phyloP scores from a whole-genome alignment of 225 moss, liverwort and hornwort species.

The Pseudoscleropodium purum region DNA sequence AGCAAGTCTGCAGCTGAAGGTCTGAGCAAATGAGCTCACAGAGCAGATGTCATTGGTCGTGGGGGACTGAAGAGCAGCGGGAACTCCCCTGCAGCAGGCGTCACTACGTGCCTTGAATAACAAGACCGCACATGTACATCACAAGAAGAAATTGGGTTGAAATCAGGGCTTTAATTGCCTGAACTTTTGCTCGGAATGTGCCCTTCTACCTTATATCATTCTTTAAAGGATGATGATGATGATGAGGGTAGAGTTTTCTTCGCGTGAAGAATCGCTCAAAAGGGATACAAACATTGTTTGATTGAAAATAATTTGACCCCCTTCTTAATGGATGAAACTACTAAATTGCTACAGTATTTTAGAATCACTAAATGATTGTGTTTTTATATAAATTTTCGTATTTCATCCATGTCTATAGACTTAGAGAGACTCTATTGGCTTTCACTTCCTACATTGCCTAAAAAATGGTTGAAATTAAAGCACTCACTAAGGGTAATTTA shows the following conservation, averaged over 20 bases:
- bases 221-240: not conserved
- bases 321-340: too few species aligned
- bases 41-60: not conserved
- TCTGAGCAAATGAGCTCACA: not conserved
- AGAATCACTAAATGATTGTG: not conserved
- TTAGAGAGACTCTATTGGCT: not conserved
- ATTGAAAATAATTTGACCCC: not conserved
- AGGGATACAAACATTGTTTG: too few species aligned
- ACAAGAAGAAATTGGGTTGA: not conserved
- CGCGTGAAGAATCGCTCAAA: not conserved
- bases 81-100: not conserved
- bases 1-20: not conserved
- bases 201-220: not conserved
- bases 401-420: not conserved
- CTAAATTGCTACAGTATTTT: too few species aligned
- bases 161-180: not conserved
- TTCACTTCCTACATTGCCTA: too few species aligned
- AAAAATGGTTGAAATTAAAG: not conserved
- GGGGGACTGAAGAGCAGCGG: not conserved
- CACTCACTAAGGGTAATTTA: accelerated
- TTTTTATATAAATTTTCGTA: accelerated
- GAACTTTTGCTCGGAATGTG: not conserved
- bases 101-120: not conserved
- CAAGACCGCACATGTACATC: not conserved
- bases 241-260: not conserved